Evolutionary conservation across 352 stramenopile genomes (phyloP), one percentile per base, ranked within the genome.

Genomic region (Phytopythium ostracodes): DNA sequence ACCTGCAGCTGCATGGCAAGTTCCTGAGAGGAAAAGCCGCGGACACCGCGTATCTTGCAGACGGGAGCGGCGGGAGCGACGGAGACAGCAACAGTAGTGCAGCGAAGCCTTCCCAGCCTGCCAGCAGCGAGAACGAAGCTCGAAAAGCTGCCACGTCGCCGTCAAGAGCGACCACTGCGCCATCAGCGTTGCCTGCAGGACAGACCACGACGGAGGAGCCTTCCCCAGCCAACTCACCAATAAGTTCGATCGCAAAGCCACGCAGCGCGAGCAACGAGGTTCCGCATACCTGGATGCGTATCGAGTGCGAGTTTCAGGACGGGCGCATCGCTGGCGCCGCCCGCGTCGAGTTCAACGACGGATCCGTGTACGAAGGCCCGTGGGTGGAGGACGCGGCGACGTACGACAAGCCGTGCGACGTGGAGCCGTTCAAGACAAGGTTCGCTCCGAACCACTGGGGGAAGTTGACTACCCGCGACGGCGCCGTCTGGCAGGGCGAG

Each of bases 281-380:
- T 2, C 80, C 82, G 0, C 80, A 89, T 60, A 88, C 76, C 38
- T 94, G 91, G 60, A 60, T 79, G 1, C 79, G 85, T 2, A 67
- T 94, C 17, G 85, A 94, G 66, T 92, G 85, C 50, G 72, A 74
- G 0, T 94, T 94, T 58, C 60, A 75, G 22, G 77, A 94, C 70
- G 85, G 85, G 0, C 64, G 68, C 29, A 89, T 94, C 43, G 73
- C 77, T 43, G 81, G 76, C 22, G 61, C 78, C 43, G 85, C 92
- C 20, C 60, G 77, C 12, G 78, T 92, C 54, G 85, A 92, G 63
- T 94, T 73, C 61, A 92, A 91, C 54, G 83, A 92, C 63, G 79
- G 83, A 5, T 91, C 85, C 7, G 64, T 79, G 5, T 94, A 94
- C 57, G 85, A 92, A 78, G 85, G 85, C 0, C 85, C 85, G 15